Evolutionary conservation across 192 early-diverging fungal species (phyloP).

Genomic region (Coemansia sp.): DNA sequence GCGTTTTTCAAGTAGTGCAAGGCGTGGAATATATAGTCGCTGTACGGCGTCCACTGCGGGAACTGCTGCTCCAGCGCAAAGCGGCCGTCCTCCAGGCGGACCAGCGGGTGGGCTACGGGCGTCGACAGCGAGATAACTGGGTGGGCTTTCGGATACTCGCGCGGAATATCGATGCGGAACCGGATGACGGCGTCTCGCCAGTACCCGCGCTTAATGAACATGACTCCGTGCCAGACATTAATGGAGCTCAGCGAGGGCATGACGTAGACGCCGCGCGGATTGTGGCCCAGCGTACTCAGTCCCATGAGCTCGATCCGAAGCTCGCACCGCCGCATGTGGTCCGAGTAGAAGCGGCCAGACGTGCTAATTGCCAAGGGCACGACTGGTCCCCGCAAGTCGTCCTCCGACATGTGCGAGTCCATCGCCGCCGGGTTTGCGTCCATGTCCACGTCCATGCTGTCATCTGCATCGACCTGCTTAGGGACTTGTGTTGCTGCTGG

Average conservation of each 20-base stretch:
- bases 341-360: conserved; percentile 50
- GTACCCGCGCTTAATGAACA: conserved; percentile 91
- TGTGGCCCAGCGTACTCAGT: conserved; percentile 61
- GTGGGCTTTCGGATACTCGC: conserved; percentile 72
- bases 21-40: conserved; percentile 83
- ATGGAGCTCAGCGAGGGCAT: conserved; percentile 64
- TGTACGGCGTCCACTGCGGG: conserved; percentile 79
- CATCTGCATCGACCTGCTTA: neutral
- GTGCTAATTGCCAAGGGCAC: conserved; percentile 47
- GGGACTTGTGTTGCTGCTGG: neutral
- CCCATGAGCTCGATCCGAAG: conserved; percentile 51
- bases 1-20: conserved; percentile 87
- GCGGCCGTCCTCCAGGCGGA: conserved; percentile 66
- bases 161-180: conserved; percentile 80
- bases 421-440: neutral
- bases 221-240: conserved; percentile 81
- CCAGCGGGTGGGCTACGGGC: conserved; percentile 84
- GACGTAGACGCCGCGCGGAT: conserved; percentile 85
- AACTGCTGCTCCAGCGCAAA: conserved; percentile 80
- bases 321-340: conserved; percentile 57
- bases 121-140: conserved; percentile 76
- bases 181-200: conserved; percentile 90
- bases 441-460: conserved; percentile 44
- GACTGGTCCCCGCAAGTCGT: conserved; percentile 21
- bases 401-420: conserved; percentile 24